These are phyloP conservation scores for Senna tora DNA, from an alignment of 306 rosid species.

Conservation along the genomic window DNA sequence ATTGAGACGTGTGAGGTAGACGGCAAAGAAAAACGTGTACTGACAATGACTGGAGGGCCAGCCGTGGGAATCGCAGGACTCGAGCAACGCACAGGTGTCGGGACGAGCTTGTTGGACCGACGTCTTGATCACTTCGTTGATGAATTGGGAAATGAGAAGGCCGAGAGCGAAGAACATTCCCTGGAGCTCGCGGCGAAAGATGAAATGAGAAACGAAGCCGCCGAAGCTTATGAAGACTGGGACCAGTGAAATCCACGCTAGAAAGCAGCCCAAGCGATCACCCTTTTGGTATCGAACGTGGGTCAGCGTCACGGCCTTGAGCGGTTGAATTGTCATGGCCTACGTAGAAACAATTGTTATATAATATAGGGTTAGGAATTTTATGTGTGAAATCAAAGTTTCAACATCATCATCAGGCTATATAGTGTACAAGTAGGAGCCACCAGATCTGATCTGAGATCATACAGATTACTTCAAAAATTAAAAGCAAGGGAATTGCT, in stretches of 20 bases:
- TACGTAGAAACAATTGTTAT: too few species aligned
- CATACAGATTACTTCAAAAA: too few species aligned
- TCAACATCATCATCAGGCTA: too few species aligned
- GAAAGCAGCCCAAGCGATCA: conserved; percentile 71
- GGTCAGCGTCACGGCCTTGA: conserved; percentile 81
- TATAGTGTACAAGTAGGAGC: too few species aligned
- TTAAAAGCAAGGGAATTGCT: too few species aligned
- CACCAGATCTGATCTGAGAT: too few species aligned
- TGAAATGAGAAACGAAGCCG: conserved; percentile 81
- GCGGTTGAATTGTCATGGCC: conserved; percentile 39
- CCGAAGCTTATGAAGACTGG: conserved; percentile 88
- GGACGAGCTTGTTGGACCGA: conserved; percentile 85
- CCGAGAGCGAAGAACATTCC: conserved; percentile 82
- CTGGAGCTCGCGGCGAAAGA: conserved; percentile 96
- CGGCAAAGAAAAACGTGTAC: conserved; percentile 88
- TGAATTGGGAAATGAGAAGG: conserved; percentile 64
- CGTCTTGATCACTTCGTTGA: conserved; percentile 75
- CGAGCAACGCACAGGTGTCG: conserved; percentile 73
- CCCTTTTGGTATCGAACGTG: conserved; percentile 79
- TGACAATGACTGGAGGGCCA: conserved; percentile 98
- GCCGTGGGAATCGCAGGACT: conserved; percentile 90
- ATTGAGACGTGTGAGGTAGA: conserved; percentile 57
- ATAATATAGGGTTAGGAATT: too few species aligned
- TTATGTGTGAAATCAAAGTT: too few species aligned
- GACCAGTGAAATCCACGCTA: conserved; percentile 85